Percentiles rank a stretch among this genome's conserved stretches.
These are phyloP conservation scores for Paramecium caudatum DNA, from an alignment of 73 alveolate genomes.

Conservation along the genomic window DNA sequence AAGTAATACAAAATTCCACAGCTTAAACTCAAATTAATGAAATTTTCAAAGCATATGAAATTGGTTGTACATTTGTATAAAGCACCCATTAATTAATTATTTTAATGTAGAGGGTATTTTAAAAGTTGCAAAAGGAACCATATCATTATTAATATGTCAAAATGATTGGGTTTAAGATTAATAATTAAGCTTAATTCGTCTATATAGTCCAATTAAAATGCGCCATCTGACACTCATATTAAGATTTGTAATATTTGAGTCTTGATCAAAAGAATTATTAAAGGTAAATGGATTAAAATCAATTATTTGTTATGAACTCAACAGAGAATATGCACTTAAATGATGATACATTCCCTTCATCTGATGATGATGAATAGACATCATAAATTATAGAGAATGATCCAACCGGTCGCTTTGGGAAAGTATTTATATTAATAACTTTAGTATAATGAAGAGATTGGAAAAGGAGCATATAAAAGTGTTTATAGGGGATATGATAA, in stretches of 20 bases:
- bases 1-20: slow-evolving; percentile 31
- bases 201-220: not conserved
- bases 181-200: not conserved
- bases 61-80: slow-evolving; percentile 24
- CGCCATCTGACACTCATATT: slow-evolving; percentile 20
- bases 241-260: too few relatives aligned
- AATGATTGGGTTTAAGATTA: not conserved
- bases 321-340: not conserved
- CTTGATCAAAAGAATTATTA: not conserved
- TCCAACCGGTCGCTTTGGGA: slow-evolving; percentile 76
- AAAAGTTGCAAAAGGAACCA: too few relatives aligned
- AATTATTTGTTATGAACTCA: slow-evolving; percentile 50
- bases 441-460: slow-evolving; percentile 79
- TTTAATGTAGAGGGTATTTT: too few relatives aligned
- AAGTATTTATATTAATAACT: slow-evolving; percentile 32
- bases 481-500: slow-evolving; percentile 86
- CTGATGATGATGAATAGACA: slow-evolving; percentile 55
- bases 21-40: slow-evolving; percentile 13
- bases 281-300: slow-evolving; percentile 19
- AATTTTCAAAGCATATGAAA: slow-evolving; percentile 3
- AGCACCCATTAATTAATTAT: slow-evolving; percentile 41
- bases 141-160: slow-evolving; percentile 22
- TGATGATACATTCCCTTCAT: not conserved
- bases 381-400: slow-evolving; percentile 63
- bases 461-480: slow-evolving; percentile 79